Evolutionary conservation across 306 rosid genomes (phyloP), one percentile per base, ranked within the genome.

Genomic region (Ormosia semicastrata): DNA sequence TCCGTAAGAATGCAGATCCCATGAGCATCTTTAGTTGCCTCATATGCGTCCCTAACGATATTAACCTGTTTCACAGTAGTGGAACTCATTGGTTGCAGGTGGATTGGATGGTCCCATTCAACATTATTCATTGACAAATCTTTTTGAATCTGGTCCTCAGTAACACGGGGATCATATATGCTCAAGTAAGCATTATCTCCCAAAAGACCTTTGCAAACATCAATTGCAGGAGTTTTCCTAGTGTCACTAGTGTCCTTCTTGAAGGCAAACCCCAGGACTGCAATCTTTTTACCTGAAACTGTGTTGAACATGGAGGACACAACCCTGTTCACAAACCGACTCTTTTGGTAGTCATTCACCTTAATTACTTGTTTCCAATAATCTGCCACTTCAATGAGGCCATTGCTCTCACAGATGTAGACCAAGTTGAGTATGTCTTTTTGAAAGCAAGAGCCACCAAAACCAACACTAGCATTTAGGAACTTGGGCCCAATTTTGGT

Each of bases 371-470:
- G 91, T 82, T 87, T 90, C 97, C 98, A 93, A 68, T 93, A 93
- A 77, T 85, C 81, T 15, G 94, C 97, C 59, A 91, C 98, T 84
- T 90, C 92, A 33, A 54, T 29, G 0, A 93, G 90, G 80, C 98
- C 98, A 85, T 93, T 91, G 87, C 94, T 85, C 66, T 93, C 97
- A 33, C 94, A 91, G 30, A 93, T 91, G 10, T 93, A 93, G 34
- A 91, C 89, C 93, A 93, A 46, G 82, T 93, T 93, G 77, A 91
- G 94, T 62, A 93, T 90, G 83, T 91, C 96, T 75, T 93, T 93
- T 66, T 93, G 97, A 65, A 93, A 93, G 73, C 97, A 93, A 44
- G 97, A 91, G 18, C 97, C 97, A 11, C 97, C 97, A 86, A 93
- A 93, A n/a, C 97, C 97, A 60, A 93, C 96, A 80, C 97, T 93